A percentile compares a stretch with the other conserved stretches of the same genome.
Conservation (phyloP, 352 stramenopile species). For the Blastocystis sp. region DNA sequence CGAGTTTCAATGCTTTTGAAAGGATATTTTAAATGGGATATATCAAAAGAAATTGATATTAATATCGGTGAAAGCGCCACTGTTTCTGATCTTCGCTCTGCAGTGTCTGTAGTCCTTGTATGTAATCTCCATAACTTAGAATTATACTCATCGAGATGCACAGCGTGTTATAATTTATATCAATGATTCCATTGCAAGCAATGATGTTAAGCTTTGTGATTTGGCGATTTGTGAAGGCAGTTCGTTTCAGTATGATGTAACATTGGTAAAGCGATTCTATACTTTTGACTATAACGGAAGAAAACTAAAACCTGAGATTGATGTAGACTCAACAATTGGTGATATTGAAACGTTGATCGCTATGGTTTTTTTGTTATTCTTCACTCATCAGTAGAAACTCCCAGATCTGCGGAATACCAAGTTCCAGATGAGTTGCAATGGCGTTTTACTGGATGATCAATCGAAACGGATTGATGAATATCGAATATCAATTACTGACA, state of each 20-base stretch:
- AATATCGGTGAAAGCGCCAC: neutral
- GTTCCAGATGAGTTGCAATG: constrained; percentile 16
- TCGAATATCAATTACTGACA: neutral
- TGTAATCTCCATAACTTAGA: neutral
- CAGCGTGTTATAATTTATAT: neutral
- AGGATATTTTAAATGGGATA: neutral
- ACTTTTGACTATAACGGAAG: constrained; percentile 35
- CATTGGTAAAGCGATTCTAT: neutral
- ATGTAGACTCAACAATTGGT: constrained; percentile 13
- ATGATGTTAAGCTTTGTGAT: neutral
- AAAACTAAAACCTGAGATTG: neutral
- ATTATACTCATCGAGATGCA: neutral
- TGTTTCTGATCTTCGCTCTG: neutral
- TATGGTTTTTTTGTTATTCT: neutral
- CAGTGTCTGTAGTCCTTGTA: neutral
- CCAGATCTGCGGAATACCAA: neutral
- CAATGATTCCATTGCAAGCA: neutral
- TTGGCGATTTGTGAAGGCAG: neutral
- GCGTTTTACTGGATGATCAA: neutral
- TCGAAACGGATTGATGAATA: constrained; percentile 15
- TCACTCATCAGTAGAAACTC: neutral
- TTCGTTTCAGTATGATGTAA: constrained; percentile 7
- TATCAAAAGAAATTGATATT: neutral
- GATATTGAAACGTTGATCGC: neutral
- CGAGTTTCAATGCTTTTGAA: neutral